Evolutionary conservation across 805 yeast species (phyloP), one percentile per base, ranked within the genome.

Genomic region (Cyberlindnera maritima): DNA sequence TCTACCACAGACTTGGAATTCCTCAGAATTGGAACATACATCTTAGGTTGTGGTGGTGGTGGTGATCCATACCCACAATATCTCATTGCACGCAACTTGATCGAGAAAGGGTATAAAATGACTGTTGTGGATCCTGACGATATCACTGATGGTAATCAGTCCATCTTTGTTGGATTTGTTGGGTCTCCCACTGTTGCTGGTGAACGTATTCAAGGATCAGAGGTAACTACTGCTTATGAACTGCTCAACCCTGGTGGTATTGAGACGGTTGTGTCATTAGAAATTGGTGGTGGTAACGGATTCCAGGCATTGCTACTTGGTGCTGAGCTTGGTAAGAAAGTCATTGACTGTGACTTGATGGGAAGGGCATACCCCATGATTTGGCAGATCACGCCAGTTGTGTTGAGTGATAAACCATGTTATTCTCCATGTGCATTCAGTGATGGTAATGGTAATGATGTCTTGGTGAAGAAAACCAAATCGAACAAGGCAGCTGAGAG

Each of bases 41-140:
- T 75, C 45, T 64, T 75, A 4, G 80, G 80, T 2, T 70, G 76
- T 59, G 80, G 79, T 3, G 80, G 80, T 14, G 80, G 80, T 19
- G 80, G 80, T 28, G 68, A 66, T 44, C 79, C 80, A 18, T 72
- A 74, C 53, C 62, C 76, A 4, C 59, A 56, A n/a, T 71, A 55
- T 46, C 59, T 75, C 35, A 70, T 67, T 31, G 55, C 65, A 0
- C 58, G 68, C 26, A 67, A 68, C 41, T 46, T 63, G 42, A 40
- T 75, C 15, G 48, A 66, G 26, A 44, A 55, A 4, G 79, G 79
- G 4, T 65, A 58, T 18, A 45, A 47, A 2, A 61, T 74, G 25
- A 60, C 43, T 19, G 74, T 75, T 3, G 61, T 75, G 33, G 71
- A 70, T 51, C 50, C 49, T 4, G 56, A 47, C n/a, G 43, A 38